Base-by-base conservation (phyloP, 352 stramenopile genomes). In the Pythium biforme region DNA sequence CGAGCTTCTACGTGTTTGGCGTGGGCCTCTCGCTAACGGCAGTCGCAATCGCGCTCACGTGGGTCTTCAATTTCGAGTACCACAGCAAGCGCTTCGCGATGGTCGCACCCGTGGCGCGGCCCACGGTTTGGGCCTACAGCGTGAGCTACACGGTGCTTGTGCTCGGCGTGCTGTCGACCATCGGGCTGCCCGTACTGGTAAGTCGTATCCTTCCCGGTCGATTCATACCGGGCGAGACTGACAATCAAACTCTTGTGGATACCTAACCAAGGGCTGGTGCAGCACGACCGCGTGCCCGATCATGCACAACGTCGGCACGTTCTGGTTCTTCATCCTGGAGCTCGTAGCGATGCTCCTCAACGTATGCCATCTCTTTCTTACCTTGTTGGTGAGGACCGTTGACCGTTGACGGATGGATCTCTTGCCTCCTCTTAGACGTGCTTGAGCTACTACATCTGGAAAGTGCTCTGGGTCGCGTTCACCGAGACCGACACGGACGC, bases 241-340 rank as follows among this genome's bases (percentile, higher is more conserved):
- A n/a, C n/a, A n/a, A n/a, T n/a, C n/a, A n/a, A n/a, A n/a, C n/a
- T n/a, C n/a, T n/a, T n/a, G n/a, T n/a, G n/a, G n/a, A n/a, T n/a
- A n/a, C n/a, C n/a, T n/a, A n/a, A n/a, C n/a, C n/a, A n/a, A 73
- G 66, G 23, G 56, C 2, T 59, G 74, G 47, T 81, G 62, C 52
- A 72, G 67, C 49, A 73, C 64, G 6, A 53, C 70, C 14, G 51
- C 53, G 34, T 76, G 50, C 55, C 72, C 74, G 0, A 29, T 41
- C 14, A 29, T 64, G 3, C 74, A 83, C 65, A 68, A 71, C 40
- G 23, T 51, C 25, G 68, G 63, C 3, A 69, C 72, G 26, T 71
- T 69, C 47, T 75, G 57, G 48, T 79, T 83, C 58, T 77, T 80
- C 41, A 48, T 76, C 56, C 57, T 83, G 26, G 62, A 76, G 34